Evolutionary conservation across 768 basidiomycete genomes (phyloP).

Genomic region (Mycena polygramma): DNA sequence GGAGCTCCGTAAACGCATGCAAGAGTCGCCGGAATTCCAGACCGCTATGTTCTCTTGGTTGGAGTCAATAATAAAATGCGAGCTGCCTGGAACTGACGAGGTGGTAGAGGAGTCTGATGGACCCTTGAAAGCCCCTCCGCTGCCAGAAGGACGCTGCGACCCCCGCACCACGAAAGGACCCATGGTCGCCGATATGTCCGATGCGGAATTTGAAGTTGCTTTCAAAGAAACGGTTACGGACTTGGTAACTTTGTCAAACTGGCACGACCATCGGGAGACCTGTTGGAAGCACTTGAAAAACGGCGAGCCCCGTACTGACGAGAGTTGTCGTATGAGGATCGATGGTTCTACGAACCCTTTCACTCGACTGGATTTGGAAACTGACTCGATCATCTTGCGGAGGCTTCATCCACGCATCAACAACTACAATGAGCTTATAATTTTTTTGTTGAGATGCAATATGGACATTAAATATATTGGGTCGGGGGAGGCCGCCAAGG

Average conservation of each 20-base stretch:
- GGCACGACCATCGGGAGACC: conserved; percentile 25
- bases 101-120: neutral
- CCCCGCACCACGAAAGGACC: neutral
- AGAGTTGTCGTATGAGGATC: conserved; percentile 3
- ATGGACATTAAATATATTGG: conserved; percentile 49
- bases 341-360: conserved; percentile 1
- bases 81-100: neutral
- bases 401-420: conserved; percentile 31
- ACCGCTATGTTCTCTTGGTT: neutral
- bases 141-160: too few species aligned
- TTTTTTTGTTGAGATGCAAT: conserved; percentile 41
- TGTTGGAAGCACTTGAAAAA: conserved; percentile 35
- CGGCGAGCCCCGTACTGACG: conserved; percentile 1
- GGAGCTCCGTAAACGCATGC: neutral
- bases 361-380: conserved; percentile 25
- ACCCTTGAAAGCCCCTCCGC: neutral
- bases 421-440: conserved; percentile 33
- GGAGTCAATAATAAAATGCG: conserved; percentile 1
- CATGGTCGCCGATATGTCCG: neutral
- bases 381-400: conserved; percentile 20
- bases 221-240: conserved; percentile 29
- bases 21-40: neutral
- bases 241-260: conserved; percentile 25
- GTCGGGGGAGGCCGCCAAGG: conserved; percentile 46
- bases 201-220: neutral